Base-by-base conservation (phyloP, 306 rosid genomes). In the Cucurbita moschata region DNA sequence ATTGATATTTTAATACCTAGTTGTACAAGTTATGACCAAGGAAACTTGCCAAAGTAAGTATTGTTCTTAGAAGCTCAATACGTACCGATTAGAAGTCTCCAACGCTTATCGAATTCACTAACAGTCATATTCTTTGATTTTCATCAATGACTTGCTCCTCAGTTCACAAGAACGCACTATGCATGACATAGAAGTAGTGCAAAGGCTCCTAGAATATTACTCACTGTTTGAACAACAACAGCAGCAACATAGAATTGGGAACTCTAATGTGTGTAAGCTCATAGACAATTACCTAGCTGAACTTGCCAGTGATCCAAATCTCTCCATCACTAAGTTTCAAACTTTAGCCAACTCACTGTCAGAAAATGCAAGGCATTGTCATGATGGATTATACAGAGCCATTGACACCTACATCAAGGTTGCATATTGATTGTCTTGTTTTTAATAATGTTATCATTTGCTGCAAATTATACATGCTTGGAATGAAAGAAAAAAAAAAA, bases 301-400 rank as follows among this genome's bases (percentile, higher is more conserved):
- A 84, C 82, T 91, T 82, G 95, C 99, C 69, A 89, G 85, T 78
- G 97, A 94, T 61, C 89, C 96, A 68, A 86, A 91, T 80, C 96
- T 95, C 81, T 83, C 91, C 39, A 67, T 91, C 13, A 82, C 91
- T 70, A 88, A 85, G 81, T 91, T 94, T 84, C 99, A 91, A 81
- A 89, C 86, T 76, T 77, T 91, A 51, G 92, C 97, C 26, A 96
- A 94, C 59, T 70, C 86, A 72, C 81, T 91, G 55, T 94, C 99
- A n/a, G 92, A 85, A 84, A 81, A 87, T 77, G 83, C 89, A 77
- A 82, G 99, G 79, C 63, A 82, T 54, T 84, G 86, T 71, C 88
- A 94, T 59, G 96, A 91, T 16, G 97, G 99, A 58, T 82, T 94
- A n/a, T 91, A 91, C 54, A 86, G 99, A 83, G 99, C 99, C 85